Conservation (phyloP, 2,329 filamentous ascomycete species). For the Trichoderma sp. region DNA sequence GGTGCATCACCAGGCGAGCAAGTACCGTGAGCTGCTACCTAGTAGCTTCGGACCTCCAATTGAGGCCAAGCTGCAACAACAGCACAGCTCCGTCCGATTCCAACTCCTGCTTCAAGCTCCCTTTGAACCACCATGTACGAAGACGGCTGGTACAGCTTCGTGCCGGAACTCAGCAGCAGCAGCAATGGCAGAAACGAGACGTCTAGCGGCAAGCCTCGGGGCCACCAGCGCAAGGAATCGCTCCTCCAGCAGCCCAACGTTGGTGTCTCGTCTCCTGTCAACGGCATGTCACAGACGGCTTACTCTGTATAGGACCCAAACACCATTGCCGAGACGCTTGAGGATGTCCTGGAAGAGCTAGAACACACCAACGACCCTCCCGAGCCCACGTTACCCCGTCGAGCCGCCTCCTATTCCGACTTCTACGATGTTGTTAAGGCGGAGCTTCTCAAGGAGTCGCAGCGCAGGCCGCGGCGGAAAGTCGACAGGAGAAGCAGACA, state of each 20-base stretch:
- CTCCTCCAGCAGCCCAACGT: conserved; percentile 69
- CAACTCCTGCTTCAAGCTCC: conserved; percentile 14
- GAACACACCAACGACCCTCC: conserved; percentile 62
- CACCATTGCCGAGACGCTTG: conserved; percentile 57
- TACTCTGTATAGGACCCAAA: conserved; percentile 55
- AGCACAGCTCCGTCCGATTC: conserved; percentile 5
- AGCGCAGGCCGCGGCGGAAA: conserved; percentile 44
- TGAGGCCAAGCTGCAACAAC: conserved; percentile 32
- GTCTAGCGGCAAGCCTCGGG: conserved; percentile 48
- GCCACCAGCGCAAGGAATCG: conserved; percentile 68
- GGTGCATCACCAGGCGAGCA: background rate
- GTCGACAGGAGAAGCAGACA: conserved; percentile 46
- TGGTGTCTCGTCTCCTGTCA: conserved; percentile 36
- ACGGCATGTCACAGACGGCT: conserved; percentile 31
- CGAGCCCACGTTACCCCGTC: conserved; percentile 63
- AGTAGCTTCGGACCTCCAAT: conserved; percentile 26
- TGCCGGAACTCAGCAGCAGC: conserved; percentile 62
- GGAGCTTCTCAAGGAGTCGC: conserved; percentile 56
- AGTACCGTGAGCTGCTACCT: background rate
- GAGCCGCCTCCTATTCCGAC: conserved; percentile 75
- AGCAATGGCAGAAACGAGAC: conserved; percentile 54
- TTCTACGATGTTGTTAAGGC: conserved; percentile 67
- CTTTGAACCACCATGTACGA: conserved; percentile 65
- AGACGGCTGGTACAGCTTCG: conserved; percentile 81
- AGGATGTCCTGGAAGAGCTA: conserved; percentile 60